A percentile compares a stretch with the other conserved stretches of the same genome.
Conservation (phyloP, 129 eudicot genomes). For the Scalesia atractyloides region DNA sequence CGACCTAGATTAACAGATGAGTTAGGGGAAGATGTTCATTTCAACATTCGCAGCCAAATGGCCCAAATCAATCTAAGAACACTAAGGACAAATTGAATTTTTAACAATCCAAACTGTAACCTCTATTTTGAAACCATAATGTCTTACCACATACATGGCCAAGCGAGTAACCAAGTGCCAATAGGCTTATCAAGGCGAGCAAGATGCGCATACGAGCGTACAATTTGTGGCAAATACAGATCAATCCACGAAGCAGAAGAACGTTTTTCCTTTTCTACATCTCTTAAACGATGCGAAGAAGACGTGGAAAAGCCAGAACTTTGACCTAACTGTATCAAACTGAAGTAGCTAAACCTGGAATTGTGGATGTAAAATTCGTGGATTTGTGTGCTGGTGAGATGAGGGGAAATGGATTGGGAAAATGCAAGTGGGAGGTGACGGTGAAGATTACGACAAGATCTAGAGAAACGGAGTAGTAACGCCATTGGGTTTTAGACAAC, state of each 20-base stretch:
- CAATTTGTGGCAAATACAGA: conserved; percentile 56
- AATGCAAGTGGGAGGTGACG: conserved; percentile 24
- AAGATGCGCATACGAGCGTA: conserved; percentile 62
- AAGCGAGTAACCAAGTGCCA: conserved; percentile 94
- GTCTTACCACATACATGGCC: conserved; percentile 96
- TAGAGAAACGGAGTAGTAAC: conserved; percentile 38
- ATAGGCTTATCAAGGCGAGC: conserved; percentile 80
- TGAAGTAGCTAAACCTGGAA: conserved; percentile 21
- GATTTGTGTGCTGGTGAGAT: conserved; percentile 20
- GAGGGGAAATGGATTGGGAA: conserved; percentile 24
- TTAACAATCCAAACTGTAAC: no score
- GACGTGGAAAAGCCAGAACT: conserved; percentile 39
- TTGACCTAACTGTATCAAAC: conserved; percentile 28
- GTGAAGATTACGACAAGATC: conserved; percentile 29
- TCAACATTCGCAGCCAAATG: no score
- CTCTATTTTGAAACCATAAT: neutral
- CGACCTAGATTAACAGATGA: conserved; percentile 74
- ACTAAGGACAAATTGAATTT: no score
- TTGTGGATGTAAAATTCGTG: neutral
- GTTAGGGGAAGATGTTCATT: neutral
- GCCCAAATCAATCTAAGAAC: neutral
- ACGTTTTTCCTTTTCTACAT: conserved; percentile 15
- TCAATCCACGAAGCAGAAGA: conserved; percentile 64
- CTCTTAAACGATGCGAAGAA: conserved; percentile 16
- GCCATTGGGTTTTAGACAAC: conserved; percentile 30